Evolutionary conservation across 148 eudicot species (phyloP), one percentile per base, ranked within the genome.

Genomic region (Heliosperma pusillum): DNA sequence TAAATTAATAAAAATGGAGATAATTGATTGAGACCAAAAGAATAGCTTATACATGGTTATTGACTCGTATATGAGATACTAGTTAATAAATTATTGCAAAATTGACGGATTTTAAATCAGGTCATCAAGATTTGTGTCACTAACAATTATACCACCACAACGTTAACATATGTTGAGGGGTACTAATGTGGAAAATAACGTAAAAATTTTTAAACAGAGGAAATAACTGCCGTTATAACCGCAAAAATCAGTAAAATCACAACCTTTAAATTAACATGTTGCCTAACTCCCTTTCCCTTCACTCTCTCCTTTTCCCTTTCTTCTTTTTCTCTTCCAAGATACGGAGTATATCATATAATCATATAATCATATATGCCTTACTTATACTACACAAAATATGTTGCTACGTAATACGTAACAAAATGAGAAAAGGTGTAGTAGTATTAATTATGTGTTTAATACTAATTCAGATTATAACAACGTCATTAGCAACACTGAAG

Each of bases 241-340:
- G 47, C 45, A 65, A 2, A 33, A 30, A 58, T 58, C 63, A 56
- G n/a, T n/a, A n/a, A n/a, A n/a, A n/a, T n/a, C 63, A 36, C 78
- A 30, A 11, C 36, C 30, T 1, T 29, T 29, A 29, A 29, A 29
- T 29, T 1, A 29, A 44, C 68, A 64, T 26, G 53, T 55, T 17
- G 10, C 50, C 55, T 66, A 36, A 50, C 40, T 63, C 65, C 56
- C 68, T 73, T 73, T 57, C 0, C 73, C 59, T 57, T 78, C 68
- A 66, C 81, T 78, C 81, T 20, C 69, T 73, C 77, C 33, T 17
- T 70, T 62, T 8, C 20, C 44, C 69, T 50, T 69, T 70, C 27
- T 52, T 61, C 52, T 22, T 70, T 50, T 16, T 16, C 55, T 13
- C 55, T 50, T 61, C 42, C 42, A 36, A n/a, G n/a, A n/a, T n/a